Evolutionary conservation across 1,139 yeast species (phyloP).

Genomic region (Yamadazyma jaroonii): DNA sequence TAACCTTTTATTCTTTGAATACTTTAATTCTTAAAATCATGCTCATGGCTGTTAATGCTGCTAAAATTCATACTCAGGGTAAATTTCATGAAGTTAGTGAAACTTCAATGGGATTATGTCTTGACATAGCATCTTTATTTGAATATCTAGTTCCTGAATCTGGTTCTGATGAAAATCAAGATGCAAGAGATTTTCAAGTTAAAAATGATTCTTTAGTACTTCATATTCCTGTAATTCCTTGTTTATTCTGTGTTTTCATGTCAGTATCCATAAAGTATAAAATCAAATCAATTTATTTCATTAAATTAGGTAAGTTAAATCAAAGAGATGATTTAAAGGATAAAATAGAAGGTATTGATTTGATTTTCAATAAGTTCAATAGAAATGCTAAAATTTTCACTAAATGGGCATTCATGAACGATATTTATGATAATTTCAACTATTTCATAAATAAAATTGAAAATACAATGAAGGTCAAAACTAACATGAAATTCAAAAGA

Average conservation of each 20-base stretch:
- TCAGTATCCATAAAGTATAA: constrained; percentile 13
- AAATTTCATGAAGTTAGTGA: constrained; percentile 7
- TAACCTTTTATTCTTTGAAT: neutral
- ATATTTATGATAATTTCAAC: constrained; percentile 12
- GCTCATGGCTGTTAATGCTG: constrained; percentile 1
- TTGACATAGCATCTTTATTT: neutral
- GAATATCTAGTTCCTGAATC: neutral
- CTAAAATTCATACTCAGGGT: neutral
- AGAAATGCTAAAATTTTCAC: constrained; percentile 10
- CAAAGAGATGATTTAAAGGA: constrained; percentile 9
- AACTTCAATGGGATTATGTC: neutral
- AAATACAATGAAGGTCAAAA: neutral
- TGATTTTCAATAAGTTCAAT: constrained; percentile 10
- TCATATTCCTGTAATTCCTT: constrained; percentile 13
- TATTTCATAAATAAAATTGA: constrained; percentile 3
- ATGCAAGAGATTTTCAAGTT: neutral
- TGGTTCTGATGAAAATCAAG: neutral
- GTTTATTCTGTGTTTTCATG: constrained; percentile 11
- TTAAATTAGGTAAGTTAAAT: constrained; percentile 9
- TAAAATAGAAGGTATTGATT: constrained; percentile 6
- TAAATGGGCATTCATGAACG: constrained; percentile 22
- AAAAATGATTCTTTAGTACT: constrained; percentile 2
- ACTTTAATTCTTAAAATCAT: constrained; percentile 1
- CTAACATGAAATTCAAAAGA: neutral
- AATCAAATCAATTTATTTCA: constrained; percentile 12